phyloP scores from a whole-genome alignment of 2,329 filamentous ascomycete species.

The Aspergillus luchuensis region DNA sequence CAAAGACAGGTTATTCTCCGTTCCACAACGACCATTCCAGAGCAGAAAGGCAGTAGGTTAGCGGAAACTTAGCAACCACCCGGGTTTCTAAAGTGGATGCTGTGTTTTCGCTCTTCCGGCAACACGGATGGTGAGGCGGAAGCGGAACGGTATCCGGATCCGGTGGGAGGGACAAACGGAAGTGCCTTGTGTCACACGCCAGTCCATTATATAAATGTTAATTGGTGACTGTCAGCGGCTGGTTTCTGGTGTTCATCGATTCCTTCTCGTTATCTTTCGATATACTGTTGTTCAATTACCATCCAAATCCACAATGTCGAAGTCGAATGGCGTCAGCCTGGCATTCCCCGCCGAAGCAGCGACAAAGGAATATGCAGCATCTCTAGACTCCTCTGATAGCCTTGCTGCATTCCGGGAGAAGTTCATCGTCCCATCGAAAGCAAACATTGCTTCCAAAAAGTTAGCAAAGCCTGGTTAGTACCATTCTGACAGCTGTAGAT shows the following conservation, averaged over 20 bases:
- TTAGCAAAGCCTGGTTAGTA: conserved; percentile 47
- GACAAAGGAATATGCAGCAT: conserved; percentile 42
- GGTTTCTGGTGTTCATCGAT: not conserved
- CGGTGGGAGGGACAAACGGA: not conserved
- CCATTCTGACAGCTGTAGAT: not conserved
- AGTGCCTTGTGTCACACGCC: not conserved
- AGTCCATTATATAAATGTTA: not conserved
- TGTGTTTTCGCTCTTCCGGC: not conserved
- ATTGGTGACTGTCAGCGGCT: not conserved
- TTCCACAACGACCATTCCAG: not conserved
- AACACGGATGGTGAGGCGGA: conserved; percentile 20
- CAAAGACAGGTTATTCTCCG: not conserved
- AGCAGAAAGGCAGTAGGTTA: not conserved
- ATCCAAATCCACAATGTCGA: conserved; percentile 18
- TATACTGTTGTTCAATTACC: not conserved
- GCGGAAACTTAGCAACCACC: not conserved
- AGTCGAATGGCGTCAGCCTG: conserved; percentile 25
- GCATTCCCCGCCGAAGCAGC: conserved; percentile 35
- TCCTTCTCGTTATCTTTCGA: not conserved
- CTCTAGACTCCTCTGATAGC: conserved; percentile 62
- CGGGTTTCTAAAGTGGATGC: not conserved
- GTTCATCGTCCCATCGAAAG: conserved; percentile 76
- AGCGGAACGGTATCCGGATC: conserved; percentile 28
- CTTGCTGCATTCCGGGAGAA: conserved; percentile 65
- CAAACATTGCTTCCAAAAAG: conserved; percentile 67